Conservation (phyloP, 805 yeast genomes). For the Barnettozyma salicaria region DNA sequence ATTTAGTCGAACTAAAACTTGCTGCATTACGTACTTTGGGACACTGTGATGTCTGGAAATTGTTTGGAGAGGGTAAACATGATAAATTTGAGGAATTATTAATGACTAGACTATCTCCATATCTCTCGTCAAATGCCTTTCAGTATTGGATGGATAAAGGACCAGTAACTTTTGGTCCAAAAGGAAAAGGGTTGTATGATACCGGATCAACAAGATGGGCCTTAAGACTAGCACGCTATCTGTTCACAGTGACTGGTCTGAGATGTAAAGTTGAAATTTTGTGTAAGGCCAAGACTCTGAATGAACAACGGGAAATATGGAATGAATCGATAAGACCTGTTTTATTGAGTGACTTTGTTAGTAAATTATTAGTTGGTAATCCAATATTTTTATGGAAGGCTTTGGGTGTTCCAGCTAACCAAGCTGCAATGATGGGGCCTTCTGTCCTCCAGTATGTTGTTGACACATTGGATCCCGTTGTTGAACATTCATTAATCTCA, state of each 20-base stretch:
- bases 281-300: slow-evolving; percentile 50
- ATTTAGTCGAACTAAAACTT: slow-evolving; percentile 69
- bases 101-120: slow-evolving; percentile 52
- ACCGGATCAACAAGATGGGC: slow-evolving; percentile 91
- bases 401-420: slow-evolving; percentile 82
- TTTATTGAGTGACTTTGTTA: slow-evolving; percentile 62
- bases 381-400: slow-evolving; percentile 87
- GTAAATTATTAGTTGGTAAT: slow-evolving; percentile 66
- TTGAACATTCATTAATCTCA: slow-evolving; percentile 56
- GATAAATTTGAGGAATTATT: slow-evolving; percentile 47
- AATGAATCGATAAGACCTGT: slow-evolving; percentile 56
- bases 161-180: slow-evolving; percentile 44
- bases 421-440: slow-evolving; percentile 72
- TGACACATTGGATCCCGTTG: slow-evolving; percentile 74
- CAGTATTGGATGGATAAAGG: slow-evolving; percentile 76
- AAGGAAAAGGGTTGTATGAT: slow-evolving; percentile 63
- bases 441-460: slow-evolving; percentile 65
- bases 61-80: slow-evolving; percentile 72
- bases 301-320: slow-evolving; percentile 65
- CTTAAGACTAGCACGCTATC: slow-evolving; percentile 54
- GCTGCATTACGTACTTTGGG: slow-evolving; percentile 58
- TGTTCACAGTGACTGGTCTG: slow-evolving; percentile 54
- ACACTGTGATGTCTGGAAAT: slow-evolving; percentile 59
- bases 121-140: slow-evolving; percentile 72
- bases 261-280: slow-evolving; percentile 45